These are phyloP conservation scores for Nicotiana attenuata DNA, from an alignment of 257 asterid species.

Conservation along the genomic window DNA sequence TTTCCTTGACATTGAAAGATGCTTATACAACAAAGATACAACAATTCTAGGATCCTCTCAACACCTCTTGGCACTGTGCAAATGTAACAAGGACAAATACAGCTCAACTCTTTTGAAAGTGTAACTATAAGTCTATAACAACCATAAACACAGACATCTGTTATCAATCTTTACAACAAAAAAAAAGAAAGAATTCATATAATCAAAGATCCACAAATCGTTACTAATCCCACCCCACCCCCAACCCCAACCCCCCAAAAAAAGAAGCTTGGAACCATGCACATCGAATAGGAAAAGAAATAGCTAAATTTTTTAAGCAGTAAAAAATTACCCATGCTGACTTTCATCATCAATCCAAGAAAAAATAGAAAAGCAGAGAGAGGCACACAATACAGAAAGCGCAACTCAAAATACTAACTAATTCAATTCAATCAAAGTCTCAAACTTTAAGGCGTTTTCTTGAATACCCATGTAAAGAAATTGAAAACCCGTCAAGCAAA, in stretches of 20 bases:
- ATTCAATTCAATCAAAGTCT: not conserved
- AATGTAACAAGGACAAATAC: not conserved
- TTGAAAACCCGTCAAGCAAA: not conserved
- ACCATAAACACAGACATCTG: not conserved
- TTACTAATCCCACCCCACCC: not conserved
- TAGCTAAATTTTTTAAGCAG: not conserved
- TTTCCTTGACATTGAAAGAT: not conserved
- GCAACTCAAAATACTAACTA: not conserved
- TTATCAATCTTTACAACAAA: not conserved
- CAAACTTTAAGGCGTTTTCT: not conserved
- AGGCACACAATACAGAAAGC: not conserved
- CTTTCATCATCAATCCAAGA: not conserved
- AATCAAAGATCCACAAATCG: not conserved
- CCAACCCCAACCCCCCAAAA: no score
- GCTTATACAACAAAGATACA: not conserved
- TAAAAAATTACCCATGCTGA: not conserved
- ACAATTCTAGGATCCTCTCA: not conserved
- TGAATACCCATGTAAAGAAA: not conserved
- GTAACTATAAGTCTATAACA: not conserved
- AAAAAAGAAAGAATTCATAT: no score
- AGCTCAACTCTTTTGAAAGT: not conserved
- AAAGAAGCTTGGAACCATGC: not conserved
- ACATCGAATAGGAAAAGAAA: not conserved
- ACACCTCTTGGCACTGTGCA: not conserved
- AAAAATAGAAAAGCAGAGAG: not conserved